Base-by-base conservation (phyloP, 106 monocot genomes). In the Allium cepa region DNA sequence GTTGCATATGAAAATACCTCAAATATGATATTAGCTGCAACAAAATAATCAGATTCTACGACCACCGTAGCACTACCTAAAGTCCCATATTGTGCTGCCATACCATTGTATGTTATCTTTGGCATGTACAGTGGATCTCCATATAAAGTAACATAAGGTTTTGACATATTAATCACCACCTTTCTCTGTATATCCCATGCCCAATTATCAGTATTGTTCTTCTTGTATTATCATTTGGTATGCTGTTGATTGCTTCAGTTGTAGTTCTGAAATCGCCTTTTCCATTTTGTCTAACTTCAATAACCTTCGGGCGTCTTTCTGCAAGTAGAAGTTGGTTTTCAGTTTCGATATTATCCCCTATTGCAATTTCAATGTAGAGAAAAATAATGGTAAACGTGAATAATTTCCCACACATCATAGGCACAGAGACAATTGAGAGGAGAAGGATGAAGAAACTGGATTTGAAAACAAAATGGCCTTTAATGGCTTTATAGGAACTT, bases 11-110 rank as follows among this genome's bases (percentile, higher is more conserved):
- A 36, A 36, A 36, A 36, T 69, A 75, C 75, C 68, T 75, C 46
- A 15, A 77, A 77, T 50, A 76, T 68, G n/a, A 76, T 67, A 57
- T 76, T 76, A 67, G 62, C 61, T 13, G 80, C 80, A 26, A 76
- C 49, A 36, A 80, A 80, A 26, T 80, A 63, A 48, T 62, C 26
- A 11, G 80, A 75, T 14, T 80, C 71, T 18, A 76, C 80, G 3
- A 67, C 62, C 5, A 80, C 75, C 48, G 72, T 76, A 56, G 80
- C 80, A 65, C 80, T 80, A 26, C 66, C 46, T 18, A 62, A 0
- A 49, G 80, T 80, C 17, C 80, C 80, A 47, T 57, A 68, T 49
- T 65, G 15, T 2, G 72, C 62, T 27, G 76, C 76, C 61, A 16
- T 76, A 17, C 26, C 80, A 45, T 62, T 15, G 36, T 67, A 76